Conservation (phyloP, 495 filamentous ascomycete species). For the Hyaloscypha hepaticicola region DNA sequence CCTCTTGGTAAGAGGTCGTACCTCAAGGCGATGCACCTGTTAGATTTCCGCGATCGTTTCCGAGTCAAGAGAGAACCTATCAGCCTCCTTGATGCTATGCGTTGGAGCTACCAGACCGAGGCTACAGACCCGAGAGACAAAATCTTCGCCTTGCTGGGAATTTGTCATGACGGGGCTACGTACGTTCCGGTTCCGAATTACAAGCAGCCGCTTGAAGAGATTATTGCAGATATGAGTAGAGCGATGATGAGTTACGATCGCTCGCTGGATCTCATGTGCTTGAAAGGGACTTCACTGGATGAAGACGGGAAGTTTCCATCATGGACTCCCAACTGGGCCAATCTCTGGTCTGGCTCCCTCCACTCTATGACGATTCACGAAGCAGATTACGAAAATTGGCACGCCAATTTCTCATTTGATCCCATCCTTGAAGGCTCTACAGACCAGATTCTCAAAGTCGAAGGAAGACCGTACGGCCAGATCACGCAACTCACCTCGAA, state of each 20-base stretch:
- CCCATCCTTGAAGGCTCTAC: neutral
- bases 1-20: neutral
- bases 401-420: neutral
- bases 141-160: constrained; percentile 6
- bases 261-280: constrained; percentile 5
- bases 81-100: neutral
- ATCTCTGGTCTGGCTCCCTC: neutral
- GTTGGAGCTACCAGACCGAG: constrained; percentile 2
- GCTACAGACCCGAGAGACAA: constrained; percentile 3
- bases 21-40: neutral
- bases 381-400: neutral
- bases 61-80: neutral
- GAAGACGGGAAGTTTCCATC: neutral
- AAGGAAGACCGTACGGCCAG: neutral
- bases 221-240: neutral
- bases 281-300: neutral
- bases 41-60: neutral
- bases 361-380: constrained; percentile 1
- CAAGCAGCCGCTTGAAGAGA: neutral
- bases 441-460: constrained; percentile 1
- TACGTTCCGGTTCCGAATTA: constrained; percentile 1
- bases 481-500: neutral
- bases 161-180: neutral
- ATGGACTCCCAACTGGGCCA: neutral
- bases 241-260: neutral